Percentiles rank a stretch among this genome's conserved stretches.
Evolutionary conservation across 495 filamentous ascomycete species (phyloP).

Genomic region (Penicillium parvum): DNA sequence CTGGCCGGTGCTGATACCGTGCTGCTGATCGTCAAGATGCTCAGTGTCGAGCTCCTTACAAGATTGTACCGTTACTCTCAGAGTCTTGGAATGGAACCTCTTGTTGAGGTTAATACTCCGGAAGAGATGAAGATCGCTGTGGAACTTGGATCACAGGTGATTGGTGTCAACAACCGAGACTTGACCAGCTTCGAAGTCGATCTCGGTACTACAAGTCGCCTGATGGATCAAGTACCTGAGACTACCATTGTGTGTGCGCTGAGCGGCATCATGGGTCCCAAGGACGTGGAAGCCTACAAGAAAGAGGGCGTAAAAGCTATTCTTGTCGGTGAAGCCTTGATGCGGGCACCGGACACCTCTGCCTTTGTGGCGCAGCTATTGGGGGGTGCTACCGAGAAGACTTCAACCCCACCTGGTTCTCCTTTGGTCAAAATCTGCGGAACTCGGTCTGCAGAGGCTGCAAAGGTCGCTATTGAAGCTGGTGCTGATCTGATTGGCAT

Average conservation of each 20-base stretch:
- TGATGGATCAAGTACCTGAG: slow-evolving; percentile 78
- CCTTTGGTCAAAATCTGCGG: slow-evolving; percentile 92
- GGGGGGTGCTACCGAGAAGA: slow-evolving; percentile 43
- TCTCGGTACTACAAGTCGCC: slow-evolving; percentile 83
- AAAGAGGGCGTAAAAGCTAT: slow-evolving; percentile 88
- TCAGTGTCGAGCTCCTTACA: slow-evolving; percentile 68
- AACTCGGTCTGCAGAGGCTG: slow-evolving; percentile 80
- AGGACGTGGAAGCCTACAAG: slow-evolving; percentile 84
- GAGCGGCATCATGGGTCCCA: slow-evolving; percentile 87
- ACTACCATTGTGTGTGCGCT: slow-evolving; percentile 91
- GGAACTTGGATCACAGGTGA: slow-evolving; percentile 83
- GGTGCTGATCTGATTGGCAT: slow-evolving; percentile 93
- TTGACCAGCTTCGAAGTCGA: slow-evolving; percentile 96
- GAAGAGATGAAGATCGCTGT: slow-evolving; percentile 90
- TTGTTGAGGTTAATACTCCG: slow-evolving; percentile 93
- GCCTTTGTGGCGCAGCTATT: slow-evolving; percentile 80
- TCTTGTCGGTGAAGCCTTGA: slow-evolving; percentile 91
- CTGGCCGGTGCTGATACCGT: slow-evolving; percentile 94
- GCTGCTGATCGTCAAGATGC: slow-evolving; percentile 97
- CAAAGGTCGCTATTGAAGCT: slow-evolving; percentile 72
- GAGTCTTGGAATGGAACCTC: slow-evolving; percentile 91
- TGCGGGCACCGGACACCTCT: slow-evolving; percentile 77
- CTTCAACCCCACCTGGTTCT: slow-evolving; percentile 22
- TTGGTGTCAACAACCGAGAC: slow-evolving; percentile 97
- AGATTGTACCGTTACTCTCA: slow-evolving; percentile 82